These are phyloP conservation scores for Saturnispora bothae DNA, from an alignment of 805 yeast species.

Conservation along the genomic window DNA sequence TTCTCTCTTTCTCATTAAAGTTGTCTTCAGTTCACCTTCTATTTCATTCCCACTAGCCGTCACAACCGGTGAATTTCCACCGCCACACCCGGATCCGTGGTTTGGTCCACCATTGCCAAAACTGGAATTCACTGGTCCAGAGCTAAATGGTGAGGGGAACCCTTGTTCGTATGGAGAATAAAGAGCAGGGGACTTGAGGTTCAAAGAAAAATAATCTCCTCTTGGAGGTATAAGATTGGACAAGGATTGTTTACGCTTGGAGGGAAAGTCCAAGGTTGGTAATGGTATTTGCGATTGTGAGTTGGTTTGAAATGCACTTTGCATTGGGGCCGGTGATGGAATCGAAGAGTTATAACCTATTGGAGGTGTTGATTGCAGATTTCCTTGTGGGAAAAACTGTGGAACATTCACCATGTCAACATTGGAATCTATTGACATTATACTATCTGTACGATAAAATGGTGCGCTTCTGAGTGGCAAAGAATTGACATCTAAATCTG, in stretches of 20 bases:
- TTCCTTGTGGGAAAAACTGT: conserved; percentile 10
- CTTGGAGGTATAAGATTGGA: neutral
- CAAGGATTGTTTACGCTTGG: conserved; percentile 3
- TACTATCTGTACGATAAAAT: conserved; percentile 22
- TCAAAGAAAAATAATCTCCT: conserved; percentile 1
- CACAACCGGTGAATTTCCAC: too few species aligned
- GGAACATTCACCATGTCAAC: conserved; percentile 10
- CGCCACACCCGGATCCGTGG: too few species aligned
- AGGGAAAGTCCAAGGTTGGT: neutral
- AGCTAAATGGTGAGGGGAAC: conserved; percentile 8
- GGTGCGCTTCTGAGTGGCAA: conserved; percentile 12
- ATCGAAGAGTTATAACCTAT: too few species aligned
- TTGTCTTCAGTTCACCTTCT: conserved; percentile 6
- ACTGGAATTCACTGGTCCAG: neutral
- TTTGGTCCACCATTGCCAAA: too few species aligned
- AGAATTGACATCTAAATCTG: conserved; percentile 6
- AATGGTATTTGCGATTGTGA: too few species aligned
- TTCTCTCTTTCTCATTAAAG: conserved; percentile 7
- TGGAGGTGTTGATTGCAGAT: too few species aligned
- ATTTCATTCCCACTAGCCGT: too few species aligned
- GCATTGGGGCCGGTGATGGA: too few species aligned
- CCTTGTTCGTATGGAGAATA: conserved; percentile 12
- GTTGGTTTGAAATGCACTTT: too few species aligned
- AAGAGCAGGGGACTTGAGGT: conserved; percentile 4
- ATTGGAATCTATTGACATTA: conserved; percentile 13